Evolutionary conservation across 2,329 filamentous ascomycete genomes (phyloP).

Genomic region (Aspergillus caelatus): DNA sequence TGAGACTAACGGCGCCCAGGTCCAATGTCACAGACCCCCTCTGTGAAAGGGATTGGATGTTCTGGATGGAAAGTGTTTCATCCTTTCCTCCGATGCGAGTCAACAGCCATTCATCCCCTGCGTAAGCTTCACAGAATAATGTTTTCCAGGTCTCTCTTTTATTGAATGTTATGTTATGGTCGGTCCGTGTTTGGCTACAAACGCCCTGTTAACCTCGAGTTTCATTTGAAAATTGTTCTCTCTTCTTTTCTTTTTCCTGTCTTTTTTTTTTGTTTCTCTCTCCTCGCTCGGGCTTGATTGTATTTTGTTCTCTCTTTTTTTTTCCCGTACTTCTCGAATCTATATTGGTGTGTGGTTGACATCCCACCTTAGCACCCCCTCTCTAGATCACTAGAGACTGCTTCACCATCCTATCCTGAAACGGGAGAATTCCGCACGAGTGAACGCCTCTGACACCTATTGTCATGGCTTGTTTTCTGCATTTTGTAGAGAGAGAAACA

Average conservation of each 20-base stretch:
- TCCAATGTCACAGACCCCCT: constrained; percentile 5
- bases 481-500: constrained; percentile 6
- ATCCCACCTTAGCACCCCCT: not conserved
- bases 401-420: constrained; percentile 27
- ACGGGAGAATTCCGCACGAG: constrained; percentile 16
- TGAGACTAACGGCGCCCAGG: constrained; percentile 10
- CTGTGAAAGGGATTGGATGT: constrained; percentile 16
- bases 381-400: constrained; percentile 8
- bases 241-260: not conserved
- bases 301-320: not conserved
- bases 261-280: not conserved
- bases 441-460: constrained; percentile 17
- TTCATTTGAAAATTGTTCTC: not conserved
- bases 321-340: not conserved
- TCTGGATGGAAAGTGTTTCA: constrained; percentile 19
- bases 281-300: not conserved
- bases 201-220: constrained; percentile 7
- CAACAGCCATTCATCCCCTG: constrained; percentile 9
- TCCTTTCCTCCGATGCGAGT: constrained; percentile 9
- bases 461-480: constrained; percentile 18
- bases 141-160: not conserved
- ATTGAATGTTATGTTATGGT: not conserved
- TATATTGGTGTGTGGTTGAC: not conserved
- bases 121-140: constrained; percentile 6
- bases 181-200: constrained; percentile 1